Base-by-base conservation (phyloP, 2,329 filamentous ascomycete genomes). In the Seiridium unicorne region DNA sequence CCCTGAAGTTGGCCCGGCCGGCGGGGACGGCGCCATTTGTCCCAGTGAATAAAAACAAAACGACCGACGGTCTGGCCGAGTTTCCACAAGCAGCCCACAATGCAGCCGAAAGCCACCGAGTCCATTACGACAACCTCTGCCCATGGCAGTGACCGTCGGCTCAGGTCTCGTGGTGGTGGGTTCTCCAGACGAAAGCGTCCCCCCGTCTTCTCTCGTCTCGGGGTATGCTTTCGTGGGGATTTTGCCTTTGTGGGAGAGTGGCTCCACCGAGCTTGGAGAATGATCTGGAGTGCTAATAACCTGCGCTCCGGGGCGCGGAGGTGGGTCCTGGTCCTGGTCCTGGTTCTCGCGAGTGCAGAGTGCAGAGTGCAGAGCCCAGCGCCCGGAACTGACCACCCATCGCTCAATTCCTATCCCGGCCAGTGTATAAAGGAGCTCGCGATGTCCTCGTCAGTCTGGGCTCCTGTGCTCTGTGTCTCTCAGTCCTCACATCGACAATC, bases 71-170 rank as follows among this genome's bases (percentile, higher is more conserved):
- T 44, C 13, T 31, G 51, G 51, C 51, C 55, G 55, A 57, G 44
- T 57, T 55, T 44, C 51, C 51, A 55, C 51, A 26, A 9, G n/a
- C 9, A 57, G 44, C 46, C 55, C 55, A 58, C 42, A 58, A 58
- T 58, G 44, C 26, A 18, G 55, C 55, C 55, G 55, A 58, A 55
- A 48, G 55, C 44, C 32, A 42, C 55, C 55, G 55, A 58, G 55
- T 58, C 55, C 55, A 58, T 58, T 58, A 58, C 55, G 55, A 58
- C 55, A 36, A 13, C 34, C 40, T 32, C 44, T 18, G n/a, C 18
- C n/a, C 40, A 31, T 18, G 26, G 18, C 26, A 46, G 6, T 18
- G 44, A 34, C 54, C 34, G 18, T 57, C 40, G 31, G 42, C 18
- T 31, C n/a, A 38, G 44, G 38, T 44, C 18, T 40, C 32, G 31